Evolutionary conservation across 768 basidiomycete genomes (phyloP).

Genomic region (Pleurotus ostreatus): DNA sequence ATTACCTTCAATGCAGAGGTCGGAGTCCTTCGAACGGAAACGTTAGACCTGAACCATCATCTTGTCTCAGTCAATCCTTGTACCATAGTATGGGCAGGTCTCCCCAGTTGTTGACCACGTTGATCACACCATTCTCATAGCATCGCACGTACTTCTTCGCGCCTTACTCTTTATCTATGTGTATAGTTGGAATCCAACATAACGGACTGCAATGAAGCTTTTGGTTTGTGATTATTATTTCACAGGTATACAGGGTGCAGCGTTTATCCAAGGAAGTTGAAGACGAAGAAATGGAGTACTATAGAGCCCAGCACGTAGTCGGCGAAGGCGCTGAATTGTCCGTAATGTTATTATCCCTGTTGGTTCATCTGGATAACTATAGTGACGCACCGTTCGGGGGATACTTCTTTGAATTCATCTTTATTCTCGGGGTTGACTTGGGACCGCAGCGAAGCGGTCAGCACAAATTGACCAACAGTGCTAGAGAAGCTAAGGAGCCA

Average conservation of each 20-base stretch:
- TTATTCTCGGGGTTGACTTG: constrained; percentile 90
- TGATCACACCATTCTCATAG: not conserved
- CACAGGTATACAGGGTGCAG: constrained; percentile 13
- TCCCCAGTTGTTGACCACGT: not conserved
- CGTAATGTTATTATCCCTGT: not conserved
- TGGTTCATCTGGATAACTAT: not conserved
- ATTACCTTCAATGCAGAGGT: constrained; percentile 58
- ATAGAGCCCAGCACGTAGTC: constrained; percentile 96
- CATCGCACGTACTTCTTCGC: not conserved
- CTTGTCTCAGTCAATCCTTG: constrained; percentile 6
- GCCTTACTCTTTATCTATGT: constrained; percentile 2
- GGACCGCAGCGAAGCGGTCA: constrained; percentile 85
- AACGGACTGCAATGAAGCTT: not conserved
- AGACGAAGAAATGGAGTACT: constrained; percentile 96
- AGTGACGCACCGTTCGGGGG: constrained; percentile 79
- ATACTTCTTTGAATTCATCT: constrained; percentile 82
- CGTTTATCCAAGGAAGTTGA: constrained; percentile 88
- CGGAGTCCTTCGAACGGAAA: constrained; percentile 68
- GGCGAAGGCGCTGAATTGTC: constrained; percentile 79
- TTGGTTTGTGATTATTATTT: not conserved
- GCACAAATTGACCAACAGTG: constrained; percentile 94
- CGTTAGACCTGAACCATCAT: constrained; percentile 12
- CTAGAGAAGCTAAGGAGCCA: constrained; percentile 71
- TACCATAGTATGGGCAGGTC: constrained; percentile 9
- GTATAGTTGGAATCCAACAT: not conserved